A percentile compares a stretch with the other conserved stretches of the same genome.
Evolutionary conservation across 2,329 filamentous ascomycete genomes (phyloP).

Genomic region (Xylaria sp.): DNA sequence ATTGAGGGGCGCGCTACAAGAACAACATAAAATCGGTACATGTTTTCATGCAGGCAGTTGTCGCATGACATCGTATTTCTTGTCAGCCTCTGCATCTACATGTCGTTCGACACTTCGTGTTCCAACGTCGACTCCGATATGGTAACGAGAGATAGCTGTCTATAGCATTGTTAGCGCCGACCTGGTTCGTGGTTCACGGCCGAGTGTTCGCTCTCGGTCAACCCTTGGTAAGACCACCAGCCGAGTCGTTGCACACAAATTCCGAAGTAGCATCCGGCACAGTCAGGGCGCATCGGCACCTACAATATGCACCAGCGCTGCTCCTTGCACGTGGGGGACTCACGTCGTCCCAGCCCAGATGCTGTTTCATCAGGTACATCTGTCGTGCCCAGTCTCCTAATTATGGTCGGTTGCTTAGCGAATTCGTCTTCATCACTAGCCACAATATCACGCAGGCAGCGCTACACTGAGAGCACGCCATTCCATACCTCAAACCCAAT

Average conservation of each 20-base stretch:
- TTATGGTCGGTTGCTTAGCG: constrained; percentile 27
- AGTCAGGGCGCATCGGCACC: constrained; percentile 19
- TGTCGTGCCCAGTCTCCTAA: constrained; percentile 7
- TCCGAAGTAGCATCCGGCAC: constrained; percentile 21
- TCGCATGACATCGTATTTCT: neutral
- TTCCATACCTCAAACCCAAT: constrained; percentile 4
- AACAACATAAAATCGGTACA: neutral
- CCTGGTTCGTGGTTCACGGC: constrained; percentile 3
- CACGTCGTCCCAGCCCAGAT: constrained; percentile 21
- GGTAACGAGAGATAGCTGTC: neutral
- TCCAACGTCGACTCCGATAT: neutral
- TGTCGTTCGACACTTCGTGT: neutral
- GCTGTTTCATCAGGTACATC: constrained; percentile 27
- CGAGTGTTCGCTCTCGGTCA: neutral
- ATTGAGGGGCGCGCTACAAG: neutral
- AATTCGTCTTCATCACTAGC: constrained; percentile 21
- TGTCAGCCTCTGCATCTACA: neutral
- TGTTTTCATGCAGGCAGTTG: neutral
- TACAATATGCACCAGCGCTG: constrained; percentile 24
- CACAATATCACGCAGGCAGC: constrained; percentile 24
- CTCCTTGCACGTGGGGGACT: constrained; percentile 33
- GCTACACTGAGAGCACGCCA: constrained; percentile 29
- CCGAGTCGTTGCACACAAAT: constrained; percentile 18
- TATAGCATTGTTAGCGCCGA: constrained; percentile 1
- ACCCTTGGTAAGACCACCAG: constrained; percentile 13